Percentiles rank a stretch among this genome's conserved stretches.
Evolutionary conservation across 345 rosid genomes (phyloP).

Genomic region (Linum tenue): DNA sequence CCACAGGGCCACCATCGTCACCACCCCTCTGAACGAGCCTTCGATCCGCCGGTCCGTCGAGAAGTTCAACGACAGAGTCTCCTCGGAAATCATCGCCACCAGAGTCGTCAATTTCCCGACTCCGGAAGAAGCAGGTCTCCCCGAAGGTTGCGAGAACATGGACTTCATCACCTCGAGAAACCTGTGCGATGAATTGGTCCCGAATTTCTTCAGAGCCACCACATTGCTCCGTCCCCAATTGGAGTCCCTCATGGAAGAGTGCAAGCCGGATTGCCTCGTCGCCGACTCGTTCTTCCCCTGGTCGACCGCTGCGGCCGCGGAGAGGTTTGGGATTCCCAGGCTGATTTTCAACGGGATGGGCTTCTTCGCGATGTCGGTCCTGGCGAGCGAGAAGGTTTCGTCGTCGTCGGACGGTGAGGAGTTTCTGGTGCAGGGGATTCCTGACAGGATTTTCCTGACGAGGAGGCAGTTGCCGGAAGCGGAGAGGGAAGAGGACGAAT

Average conservation of each 20-base stretch:
- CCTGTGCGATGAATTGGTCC: background rate
- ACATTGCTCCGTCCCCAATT: conserved; percentile 31
- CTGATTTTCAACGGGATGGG: conserved; percentile 33
- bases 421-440: conserved; percentile 38
- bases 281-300: conserved; percentile 34
- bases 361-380: conserved; percentile 31
- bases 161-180: background rate
- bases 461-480: conserved; percentile 29
- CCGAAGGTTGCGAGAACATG: background rate
- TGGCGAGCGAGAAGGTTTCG: conserved; percentile 13
- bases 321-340: conserved; percentile 22
- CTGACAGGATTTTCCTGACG: conserved; percentile 34
- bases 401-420: conserved; percentile 37
- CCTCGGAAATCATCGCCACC: background rate
- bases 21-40: conserved; percentile 27
- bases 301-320: conserved; percentile 22
- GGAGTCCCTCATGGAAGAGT: conserved; percentile 12
- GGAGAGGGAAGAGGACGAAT: background rate
- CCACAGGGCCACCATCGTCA: conserved; percentile 22
- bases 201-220: conserved; percentile 7
- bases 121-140: background rate
- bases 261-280: conserved; percentile 30
- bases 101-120: background rate
- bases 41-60: conserved; percentile 21
- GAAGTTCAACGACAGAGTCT: background rate